Base-by-base conservation (phyloP, 2,329 filamentous ascomycete genomes). In the Aphanocladium album region DNA sequence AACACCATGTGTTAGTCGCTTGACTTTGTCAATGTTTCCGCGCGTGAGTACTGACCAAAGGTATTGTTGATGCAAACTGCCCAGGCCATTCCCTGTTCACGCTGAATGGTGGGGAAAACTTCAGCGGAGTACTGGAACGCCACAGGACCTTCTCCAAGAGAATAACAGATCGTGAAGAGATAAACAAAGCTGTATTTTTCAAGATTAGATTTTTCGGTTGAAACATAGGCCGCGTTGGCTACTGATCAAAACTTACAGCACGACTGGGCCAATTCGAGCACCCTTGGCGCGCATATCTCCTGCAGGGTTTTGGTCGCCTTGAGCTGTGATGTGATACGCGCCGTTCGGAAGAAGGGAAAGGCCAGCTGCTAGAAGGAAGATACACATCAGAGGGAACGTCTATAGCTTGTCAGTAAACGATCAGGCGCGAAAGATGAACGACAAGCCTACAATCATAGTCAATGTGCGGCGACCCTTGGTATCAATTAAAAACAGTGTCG, bases 81-180 rank as follows among this genome's bases (percentile, higher is more conserved):
- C 73, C 83, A 87, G 0, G 79, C 80, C 86, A 89, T 89, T 52
- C 86, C 86, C 35, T 87, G 78, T 68, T 88, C 86, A 68, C 86
- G 79, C 70, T 89, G 85, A 3, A 83, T 85, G 0, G 88, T 79
- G 0, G 86, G 86, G 69, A 85, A 89, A 2, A 88, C 85, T 69
- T 89, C 86, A 25, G 85, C 84, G 2, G 79, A 82, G 73, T 88
- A 88, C 12, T 82, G 81, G 69, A 86, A 88, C 0, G 85, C 84
- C 12, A 88, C 84, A 2, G 81, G 81, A 0, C 83, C 86, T 73
- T 89, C 86, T n/a, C 87, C 68, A 11, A 67, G 59, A 0, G 67
- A 68, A 61, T 70, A 71, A 37, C 67, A 68, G 19, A 68, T 67
- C 2, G 65, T 66, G 46, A 68, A 70, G 12, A 71, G 60, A 46